These are phyloP conservation scores for Xylariaceae sp. DNA, from an alignment of 2,329 filamentous ascomycete genomes.

Conservation along the genomic window DNA sequence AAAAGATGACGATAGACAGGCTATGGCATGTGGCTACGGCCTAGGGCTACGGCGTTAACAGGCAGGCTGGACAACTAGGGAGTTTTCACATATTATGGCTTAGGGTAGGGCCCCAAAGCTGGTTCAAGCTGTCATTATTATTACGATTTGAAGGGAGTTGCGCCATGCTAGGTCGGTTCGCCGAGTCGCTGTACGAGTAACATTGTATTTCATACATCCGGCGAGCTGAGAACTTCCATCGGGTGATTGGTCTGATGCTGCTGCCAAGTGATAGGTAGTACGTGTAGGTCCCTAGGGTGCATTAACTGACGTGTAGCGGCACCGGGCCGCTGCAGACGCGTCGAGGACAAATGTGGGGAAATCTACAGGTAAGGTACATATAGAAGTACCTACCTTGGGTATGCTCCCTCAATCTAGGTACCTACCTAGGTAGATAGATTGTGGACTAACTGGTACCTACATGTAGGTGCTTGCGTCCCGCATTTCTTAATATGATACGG, in stretches of 20 bases:
- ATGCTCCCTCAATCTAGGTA: no score
- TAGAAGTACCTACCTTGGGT: no score
- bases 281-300: not conserved
- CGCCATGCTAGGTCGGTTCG: not conserved
- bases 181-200: conserved; percentile 1
- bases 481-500: no score
- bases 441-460: no score
- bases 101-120: conserved; percentile 4
- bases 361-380: no score
- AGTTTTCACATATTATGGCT: conserved; percentile 16
- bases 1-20: not conserved
- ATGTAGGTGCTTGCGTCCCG: no score
- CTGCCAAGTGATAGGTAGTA: not conserved
- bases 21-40: not conserved
- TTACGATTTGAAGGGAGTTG: not conserved
- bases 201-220: not conserved
- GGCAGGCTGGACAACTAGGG: conserved; percentile 7
- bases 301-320: conserved; percentile 9
- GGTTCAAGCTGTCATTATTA: not conserved
- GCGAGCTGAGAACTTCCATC: not conserved
- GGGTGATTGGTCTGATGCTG: not conserved
- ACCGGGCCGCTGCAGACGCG: not conserved
- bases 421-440: no score
- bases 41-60: conserved; percentile 21
- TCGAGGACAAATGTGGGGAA: conserved; percentile 14